Conservation (phyloP, 805 yeast genomes). For the Candida palmyrensis region DNA sequence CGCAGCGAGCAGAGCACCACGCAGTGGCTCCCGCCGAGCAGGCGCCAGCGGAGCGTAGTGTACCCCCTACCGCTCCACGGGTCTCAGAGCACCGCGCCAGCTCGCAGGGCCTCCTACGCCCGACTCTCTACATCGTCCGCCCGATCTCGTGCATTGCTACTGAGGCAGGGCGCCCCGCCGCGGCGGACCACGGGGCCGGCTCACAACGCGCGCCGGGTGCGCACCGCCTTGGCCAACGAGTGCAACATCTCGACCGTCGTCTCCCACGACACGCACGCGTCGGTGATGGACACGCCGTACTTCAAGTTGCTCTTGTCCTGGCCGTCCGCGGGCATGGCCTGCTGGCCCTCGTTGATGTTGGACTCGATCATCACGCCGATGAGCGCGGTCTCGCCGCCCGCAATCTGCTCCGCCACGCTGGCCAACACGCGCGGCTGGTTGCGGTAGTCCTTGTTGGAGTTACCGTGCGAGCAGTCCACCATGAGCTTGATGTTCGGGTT, state of each 20-base stretch:
- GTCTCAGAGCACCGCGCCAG: too few relatives aligned
- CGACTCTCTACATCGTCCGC: background rate
- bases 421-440: conserved; percentile 93
- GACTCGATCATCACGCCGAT: conserved; percentile 97
- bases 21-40: too few relatives aligned
- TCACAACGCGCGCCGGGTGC: conserved; percentile 58
- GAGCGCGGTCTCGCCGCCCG: conserved; percentile 72
- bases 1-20: too few relatives aligned
- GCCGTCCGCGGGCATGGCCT: conserved; percentile 58
- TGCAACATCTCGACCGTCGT: conserved; percentile 77
- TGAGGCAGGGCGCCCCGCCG: too few relatives aligned
- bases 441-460: conserved; percentile 87
- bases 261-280: conserved; percentile 93
- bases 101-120: too few relatives aligned
- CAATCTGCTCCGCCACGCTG: conserved; percentile 75
- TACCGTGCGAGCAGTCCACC: conserved; percentile 99
- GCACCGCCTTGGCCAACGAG: conserved; percentile 78
- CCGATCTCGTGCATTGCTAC: background rate
- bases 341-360: conserved; percentile 87
- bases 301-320: conserved; percentile 56
- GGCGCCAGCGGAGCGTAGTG: too few relatives aligned
- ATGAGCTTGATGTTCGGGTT: conserved; percentile 57
- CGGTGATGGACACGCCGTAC: conserved; percentile 96
- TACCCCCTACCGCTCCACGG: background rate
- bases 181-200: conserved; percentile 5